A percentile compares a stretch with the other conserved stretches of the same genome.
phyloP scores from a whole-genome alignment of 148 eudicot genomes.

The Cornus controversa region DNA sequence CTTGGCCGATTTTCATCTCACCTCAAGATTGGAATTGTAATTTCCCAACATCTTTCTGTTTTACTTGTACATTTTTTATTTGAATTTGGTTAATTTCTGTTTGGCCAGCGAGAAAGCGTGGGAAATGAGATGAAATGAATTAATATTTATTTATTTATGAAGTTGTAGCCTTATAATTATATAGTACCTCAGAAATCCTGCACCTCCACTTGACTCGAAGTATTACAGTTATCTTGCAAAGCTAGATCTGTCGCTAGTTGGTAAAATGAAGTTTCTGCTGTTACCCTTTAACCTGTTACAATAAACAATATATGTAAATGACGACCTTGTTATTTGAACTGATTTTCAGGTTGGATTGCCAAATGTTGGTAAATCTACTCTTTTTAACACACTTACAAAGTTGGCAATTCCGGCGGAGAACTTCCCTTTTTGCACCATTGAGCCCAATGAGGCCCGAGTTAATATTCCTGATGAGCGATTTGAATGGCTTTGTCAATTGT shows the following conservation, averaged over 20 bases:
- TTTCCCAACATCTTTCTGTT: conserved; percentile 13
- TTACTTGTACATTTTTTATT: background rate
- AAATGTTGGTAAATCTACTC: conserved; percentile 97
- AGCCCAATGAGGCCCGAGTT: conserved; percentile 98
- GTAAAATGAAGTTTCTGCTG: too few species aligned
- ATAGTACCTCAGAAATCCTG: too few species aligned
- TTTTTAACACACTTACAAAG: conserved; percentile 94
- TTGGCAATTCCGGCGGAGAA: conserved; percentile 94
- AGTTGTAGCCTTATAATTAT: too few species aligned
- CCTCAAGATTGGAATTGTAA: conserved; percentile 94
- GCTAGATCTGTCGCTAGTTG: too few species aligned
- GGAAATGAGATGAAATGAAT: background rate
- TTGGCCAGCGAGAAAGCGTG: background rate
- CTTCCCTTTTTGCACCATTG: conserved; percentile 97
- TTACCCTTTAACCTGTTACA: too few species aligned
- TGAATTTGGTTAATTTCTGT: too few species aligned
- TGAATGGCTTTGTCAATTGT: conserved; percentile 86
- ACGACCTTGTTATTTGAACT: conserved; percentile 12
- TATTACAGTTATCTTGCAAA: too few species aligned
- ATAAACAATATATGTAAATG: background rate
- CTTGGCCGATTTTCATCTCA: conserved; percentile 97
- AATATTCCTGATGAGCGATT: conserved; percentile 94
- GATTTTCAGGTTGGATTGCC: conserved; percentile 90
- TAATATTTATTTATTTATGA: too few species aligned
- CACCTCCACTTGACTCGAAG: too few species aligned